phyloP scores from a whole-genome alignment of 2,329 filamentous ascomycete genomes.

The Trichophyton rubrum region DNA sequence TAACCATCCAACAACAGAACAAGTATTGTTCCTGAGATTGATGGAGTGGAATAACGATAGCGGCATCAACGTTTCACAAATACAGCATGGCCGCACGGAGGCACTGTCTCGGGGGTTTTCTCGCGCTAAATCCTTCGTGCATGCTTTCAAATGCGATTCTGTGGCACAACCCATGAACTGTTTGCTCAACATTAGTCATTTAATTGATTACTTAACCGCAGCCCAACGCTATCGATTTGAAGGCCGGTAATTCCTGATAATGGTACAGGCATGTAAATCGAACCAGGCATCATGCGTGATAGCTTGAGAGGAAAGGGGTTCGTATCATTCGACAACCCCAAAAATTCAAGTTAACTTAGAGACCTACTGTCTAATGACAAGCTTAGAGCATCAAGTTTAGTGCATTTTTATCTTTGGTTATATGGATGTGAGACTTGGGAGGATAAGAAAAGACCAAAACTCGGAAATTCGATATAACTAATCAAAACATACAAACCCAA shows the following conservation, averaged over 20 bases:
- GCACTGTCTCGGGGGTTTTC: not conserved
- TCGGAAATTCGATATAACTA: not conserved
- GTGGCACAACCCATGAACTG: not conserved
- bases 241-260: not conserved
- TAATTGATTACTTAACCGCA: not conserved
- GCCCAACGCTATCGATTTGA: not conserved
- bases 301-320: too few relatives aligned
- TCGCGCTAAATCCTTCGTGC: not conserved
- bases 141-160: not conserved
- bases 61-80: not conserved
- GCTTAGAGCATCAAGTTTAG: too few relatives aligned
- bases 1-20: not conserved
- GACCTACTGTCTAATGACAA: too few relatives aligned
- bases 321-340: too few relatives aligned
- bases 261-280: not conserved
- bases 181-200: not conserved
- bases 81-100: not conserved
- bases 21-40: not conserved
- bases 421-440: too few relatives aligned
- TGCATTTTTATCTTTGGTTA: too few relatives aligned
- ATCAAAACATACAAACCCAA: not conserved
- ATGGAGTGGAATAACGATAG: not conserved
- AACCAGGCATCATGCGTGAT: too few relatives aligned
- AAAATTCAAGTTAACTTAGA: too few relatives aligned
- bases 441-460: too few relatives aligned